Percentiles rank a stretch among this genome's conserved stretches.
Evolutionary conservation across 2,329 filamentous ascomycete genomes (phyloP).

Genomic region (Orbilia quercus): DNA sequence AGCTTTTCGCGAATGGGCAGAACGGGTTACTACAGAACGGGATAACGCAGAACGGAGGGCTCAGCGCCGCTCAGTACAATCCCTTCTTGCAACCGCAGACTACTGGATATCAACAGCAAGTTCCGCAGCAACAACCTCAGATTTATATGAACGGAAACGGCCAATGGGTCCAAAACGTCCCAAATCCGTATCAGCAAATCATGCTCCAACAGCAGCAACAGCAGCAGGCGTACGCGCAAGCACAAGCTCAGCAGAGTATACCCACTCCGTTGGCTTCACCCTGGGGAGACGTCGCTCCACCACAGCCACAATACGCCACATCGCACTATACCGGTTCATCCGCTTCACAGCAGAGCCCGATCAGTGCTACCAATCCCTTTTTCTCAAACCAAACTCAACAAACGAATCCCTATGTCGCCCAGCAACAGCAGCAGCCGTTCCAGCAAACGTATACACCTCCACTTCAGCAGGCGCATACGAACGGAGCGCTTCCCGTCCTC

Average conservation of each 20-base stretch:
- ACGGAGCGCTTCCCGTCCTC: slow-evolving; percentile 36
- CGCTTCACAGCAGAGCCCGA: slow-evolving; percentile 43
- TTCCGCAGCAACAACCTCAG: slow-evolving; percentile 62
- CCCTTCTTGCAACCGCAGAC: slow-evolving; percentile 51
- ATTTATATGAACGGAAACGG: slow-evolving; percentile 51
- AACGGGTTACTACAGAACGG: slow-evolving; percentile 45
- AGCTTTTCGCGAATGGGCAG: slow-evolving; percentile 46
- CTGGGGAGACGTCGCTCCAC: slow-evolving; percentile 50
- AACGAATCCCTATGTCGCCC: slow-evolving; percentile 42
- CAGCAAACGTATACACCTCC: slow-evolving; percentile 55
- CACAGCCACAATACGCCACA: slow-evolving; percentile 47
- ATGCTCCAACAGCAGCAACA: slow-evolving; percentile 52
- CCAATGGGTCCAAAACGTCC: slow-evolving; percentile 41
- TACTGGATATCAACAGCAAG: slow-evolving; percentile 38
- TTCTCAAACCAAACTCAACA: slow-evolving; percentile 25
- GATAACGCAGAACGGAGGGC: slow-evolving; percentile 35
- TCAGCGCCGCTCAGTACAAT: slow-evolving; percentile 36
- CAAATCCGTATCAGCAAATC: slow-evolving; percentile 57
- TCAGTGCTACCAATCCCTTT: slow-evolving; percentile 52
- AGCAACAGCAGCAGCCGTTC: slow-evolving; percentile 58
- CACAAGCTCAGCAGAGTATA: slow-evolving; percentile 39
- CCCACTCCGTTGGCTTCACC: slow-evolving; percentile 42
- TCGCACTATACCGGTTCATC: slow-evolving; percentile 52
- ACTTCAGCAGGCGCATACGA: slow-evolving; percentile 58
- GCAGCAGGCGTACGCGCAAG: slow-evolving; percentile 1